These are phyloP conservation scores for Knufia petricola DNA, from an alignment of 2,329 filamentous ascomycete genomes.

Conservation along the genomic window DNA sequence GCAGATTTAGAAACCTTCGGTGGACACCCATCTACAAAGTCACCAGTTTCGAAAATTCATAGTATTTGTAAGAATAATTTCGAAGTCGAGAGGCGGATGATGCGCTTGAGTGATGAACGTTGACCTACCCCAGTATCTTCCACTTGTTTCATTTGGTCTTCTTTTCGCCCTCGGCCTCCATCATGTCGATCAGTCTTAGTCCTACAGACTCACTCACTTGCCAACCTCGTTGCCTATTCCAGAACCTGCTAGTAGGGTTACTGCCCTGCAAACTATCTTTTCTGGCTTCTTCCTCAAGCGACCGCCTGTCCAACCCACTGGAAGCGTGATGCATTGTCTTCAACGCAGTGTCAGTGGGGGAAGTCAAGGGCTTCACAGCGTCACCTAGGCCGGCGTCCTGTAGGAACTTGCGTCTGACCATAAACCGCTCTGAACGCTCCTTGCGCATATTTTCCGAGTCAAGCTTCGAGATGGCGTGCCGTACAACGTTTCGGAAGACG, in stretches of 20 bases:
- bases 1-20: no score
- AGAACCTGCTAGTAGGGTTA: conserved; percentile 32
- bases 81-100: no score
- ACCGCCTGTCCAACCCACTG: conserved; percentile 18
- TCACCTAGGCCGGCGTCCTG: conserved; percentile 50
- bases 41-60: no score
- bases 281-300: conserved; percentile 36
- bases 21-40: no score
- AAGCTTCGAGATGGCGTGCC: conserved; percentile 63
- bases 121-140: background rate
- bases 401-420: conserved; percentile 69
- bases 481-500: conserved; percentile 61
- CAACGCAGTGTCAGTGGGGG: conserved; percentile 56
- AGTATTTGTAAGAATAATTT: background rate
- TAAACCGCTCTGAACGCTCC: conserved; percentile 70
- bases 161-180: conserved; percentile 13
- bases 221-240: conserved; percentile 37
- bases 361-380: conserved; percentile 39
- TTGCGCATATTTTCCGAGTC: conserved; percentile 81
- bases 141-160: conserved; percentile 13
- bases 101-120: no score
- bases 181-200: conserved; percentile 30
- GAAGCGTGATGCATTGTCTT: conserved; percentile 44
- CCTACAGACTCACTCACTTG: conserved; percentile 33
- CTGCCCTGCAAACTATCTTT: conserved; percentile 26